Evolutionary conservation across 2,329 filamentous ascomycete genomes (phyloP), one percentile per base, ranked within the genome.

Genomic region (Alternaria brassicae): DNA sequence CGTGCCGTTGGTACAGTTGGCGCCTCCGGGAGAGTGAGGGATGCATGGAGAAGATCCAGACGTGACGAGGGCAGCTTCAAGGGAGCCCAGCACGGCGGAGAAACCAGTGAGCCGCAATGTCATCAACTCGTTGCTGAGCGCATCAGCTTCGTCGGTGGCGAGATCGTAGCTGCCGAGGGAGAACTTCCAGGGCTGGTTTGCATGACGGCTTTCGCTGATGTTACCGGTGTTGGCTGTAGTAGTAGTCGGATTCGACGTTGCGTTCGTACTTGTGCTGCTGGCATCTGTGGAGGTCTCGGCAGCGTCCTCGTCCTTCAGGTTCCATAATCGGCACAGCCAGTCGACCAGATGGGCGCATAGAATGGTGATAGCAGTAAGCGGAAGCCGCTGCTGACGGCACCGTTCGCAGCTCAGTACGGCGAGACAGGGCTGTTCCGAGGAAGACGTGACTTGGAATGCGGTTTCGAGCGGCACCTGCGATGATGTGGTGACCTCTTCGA

Each of bases 81-180:
- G 54, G 4, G 58, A 61, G 27, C 54, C 54, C 12, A 61, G n/a
- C 30, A 61, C 54, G 21, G 54, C 54, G 10, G 54, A 61, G 28
- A 61, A 53, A 40, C 39, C 51, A 7, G 58, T 58, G 23, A 61
- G 54, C 10, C 58, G 58, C 25, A 61, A 50, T 36, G 44, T 58
- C 54, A 61, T 61, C 7, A 61, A 39, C 47, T 61, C 58, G 25
- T 58, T 58, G 37, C 58, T 58, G 49, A 61, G 54, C 44, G 58
- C 58, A 50, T 61, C 54, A 30, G 58, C 58, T 47, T 61, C 58
- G 44, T 61, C 58, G 19, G 54, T 54, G 21, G 54, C 54, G 25
- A 58, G 49, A 50, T 61, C 54, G 19, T 61, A 61, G 54, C 32
- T 57, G 15, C 58, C 58, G 6, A 60, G 49, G 12, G 58, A 60